Evolutionary conservation across 2,329 filamentous ascomycete genomes (phyloP), one percentile per base, ranked within the genome.

Genomic region (Epichloe festucae): DNA sequence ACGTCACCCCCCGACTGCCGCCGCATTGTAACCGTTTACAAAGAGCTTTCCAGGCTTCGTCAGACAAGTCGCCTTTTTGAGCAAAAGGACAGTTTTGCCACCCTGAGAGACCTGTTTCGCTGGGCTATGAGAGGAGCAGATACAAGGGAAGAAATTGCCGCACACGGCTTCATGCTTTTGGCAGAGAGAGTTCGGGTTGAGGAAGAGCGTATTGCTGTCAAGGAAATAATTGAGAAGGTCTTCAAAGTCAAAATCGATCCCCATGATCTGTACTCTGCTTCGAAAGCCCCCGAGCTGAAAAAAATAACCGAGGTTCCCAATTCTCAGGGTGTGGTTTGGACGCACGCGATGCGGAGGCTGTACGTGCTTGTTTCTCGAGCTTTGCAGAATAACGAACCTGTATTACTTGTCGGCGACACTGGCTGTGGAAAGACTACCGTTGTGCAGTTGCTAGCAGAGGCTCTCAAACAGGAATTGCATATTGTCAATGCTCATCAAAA

Each of bases 401-500:
- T 98, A 3, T 75, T 99, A 19, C 75, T 99, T 5, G 89, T 99
- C 12, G 93, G 93, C 55, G 94, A 98, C 65, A 99, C 93, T 17
- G 93, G 93, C 5, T 97, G 91, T 62, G 93, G 94, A 54, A 99
- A 99, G 71, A 99, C 93, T 0, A 96, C 91, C 2, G 87, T 98
- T 6, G 94, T 89, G 58, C 93, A 99, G 65, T 78, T 95, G 63
- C 77, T 97, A 50, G 89, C 93, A 3, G 85, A 95, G 61, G 85
- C 87, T 4, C 77, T 88, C 55, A 73, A 75, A 15, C 89, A 85
- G 60, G 74, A 87, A 56, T 72, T 99, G 40, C 83, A 90, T 58
- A 93, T 91, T 59, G 85, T 98, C 62, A 99, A 98, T 63, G 93
- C 94, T 3, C 94, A 99, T 67, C 91, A 97, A 59, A 99, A 98